Percentiles rank a stretch among this genome's conserved stretches.
These are phyloP conservation scores for Phycomyces nitens DNA, from an alignment of 192 early-diverging fungal genomes.

Conservation along the genomic window DNA sequence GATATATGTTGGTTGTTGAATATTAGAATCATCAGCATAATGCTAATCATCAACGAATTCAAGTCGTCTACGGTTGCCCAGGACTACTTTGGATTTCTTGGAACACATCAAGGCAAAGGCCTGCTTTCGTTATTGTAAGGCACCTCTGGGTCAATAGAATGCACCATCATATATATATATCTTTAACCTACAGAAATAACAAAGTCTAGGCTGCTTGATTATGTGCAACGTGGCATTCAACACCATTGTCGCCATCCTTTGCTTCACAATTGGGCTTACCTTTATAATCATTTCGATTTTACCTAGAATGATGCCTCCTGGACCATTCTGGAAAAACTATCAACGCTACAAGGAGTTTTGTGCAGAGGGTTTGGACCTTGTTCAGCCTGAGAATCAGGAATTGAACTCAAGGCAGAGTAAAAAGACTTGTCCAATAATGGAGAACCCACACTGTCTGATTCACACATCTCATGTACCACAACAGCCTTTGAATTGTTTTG, in stretches of 20 bases:
- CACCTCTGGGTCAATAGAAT: too few relatives aligned
- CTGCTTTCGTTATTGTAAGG: slow-evolving; percentile 19
- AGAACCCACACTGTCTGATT: too few relatives aligned
- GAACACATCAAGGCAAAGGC: slow-evolving; percentile 19
- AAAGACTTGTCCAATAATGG: too few relatives aligned
- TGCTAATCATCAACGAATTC: slow-evolving; percentile 19
- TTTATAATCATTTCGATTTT: slow-evolving; percentile 24
- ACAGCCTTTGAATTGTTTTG: too few relatives aligned
- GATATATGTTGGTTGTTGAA: background rate
- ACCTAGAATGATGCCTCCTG: slow-evolving; percentile 1
- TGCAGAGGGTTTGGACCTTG: slow-evolving; percentile 10
- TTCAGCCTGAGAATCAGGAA: background rate
- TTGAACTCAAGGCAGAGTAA: too few relatives aligned
- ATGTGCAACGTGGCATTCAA: slow-evolving; percentile 26
- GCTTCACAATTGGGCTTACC: slow-evolving; percentile 17
- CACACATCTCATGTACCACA: too few relatives aligned
- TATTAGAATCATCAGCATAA: slow-evolving; percentile 7
- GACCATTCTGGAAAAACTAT: slow-evolving; percentile 3
- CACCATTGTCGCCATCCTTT: slow-evolving; percentile 19
- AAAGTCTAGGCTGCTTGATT: slow-evolving; percentile 19
- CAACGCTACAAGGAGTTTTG: slow-evolving; percentile 13
- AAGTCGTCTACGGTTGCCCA: background rate
- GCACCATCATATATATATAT: background rate
- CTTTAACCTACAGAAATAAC: too few relatives aligned
- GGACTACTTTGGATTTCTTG: slow-evolving; percentile 19